Percentiles rank a stretch among this genome's conserved stretches.
These are phyloP conservation scores for Coprinopsis marcescibilis DNA, from an alignment of 768 basidiomycete species.

Conservation along the genomic window DNA sequence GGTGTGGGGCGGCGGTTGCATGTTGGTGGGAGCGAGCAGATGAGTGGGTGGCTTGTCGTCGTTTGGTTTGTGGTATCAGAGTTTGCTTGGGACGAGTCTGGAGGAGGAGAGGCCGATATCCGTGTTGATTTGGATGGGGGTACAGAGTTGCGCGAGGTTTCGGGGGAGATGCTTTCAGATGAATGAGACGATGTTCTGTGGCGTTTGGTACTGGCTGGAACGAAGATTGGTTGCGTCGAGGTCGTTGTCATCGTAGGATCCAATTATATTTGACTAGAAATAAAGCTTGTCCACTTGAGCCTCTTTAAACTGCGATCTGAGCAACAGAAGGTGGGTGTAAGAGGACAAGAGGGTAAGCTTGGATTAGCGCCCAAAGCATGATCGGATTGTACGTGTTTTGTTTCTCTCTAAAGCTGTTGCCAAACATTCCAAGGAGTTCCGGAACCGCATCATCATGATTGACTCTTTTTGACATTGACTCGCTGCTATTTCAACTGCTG, in stretches of 20 bases:
- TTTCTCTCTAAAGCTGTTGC: too few species aligned
- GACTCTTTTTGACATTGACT: too few species aligned
- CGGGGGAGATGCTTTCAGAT: neutral
- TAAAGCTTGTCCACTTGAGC: neutral
- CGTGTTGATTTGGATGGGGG: constrained; percentile 2
- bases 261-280: neutral
- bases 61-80: neutral
- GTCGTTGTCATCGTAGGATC: neutral
- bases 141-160: neutral
- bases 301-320: too few species aligned
- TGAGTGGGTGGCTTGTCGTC: constrained; percentile 32
- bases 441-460: too few species aligned
- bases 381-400: too few species aligned
- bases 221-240: neutral
- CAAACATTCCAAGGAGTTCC: too few species aligned
- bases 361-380: too few species aligned
- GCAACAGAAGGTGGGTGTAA: too few species aligned
- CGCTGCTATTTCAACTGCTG: too few species aligned
- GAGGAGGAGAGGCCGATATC: neutral
- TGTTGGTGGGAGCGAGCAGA: constrained; percentile 80
- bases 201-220: constrained; percentile 1
- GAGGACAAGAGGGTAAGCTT: too few species aligned
- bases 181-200: neutral
- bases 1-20: constrained; percentile 64
- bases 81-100: neutral